Percentiles rank a stretch among this genome's conserved stretches.
Conservation (phyloP, 2,329 filamentous ascomycete species). For the Verticillium zaregamsianum region DNA sequence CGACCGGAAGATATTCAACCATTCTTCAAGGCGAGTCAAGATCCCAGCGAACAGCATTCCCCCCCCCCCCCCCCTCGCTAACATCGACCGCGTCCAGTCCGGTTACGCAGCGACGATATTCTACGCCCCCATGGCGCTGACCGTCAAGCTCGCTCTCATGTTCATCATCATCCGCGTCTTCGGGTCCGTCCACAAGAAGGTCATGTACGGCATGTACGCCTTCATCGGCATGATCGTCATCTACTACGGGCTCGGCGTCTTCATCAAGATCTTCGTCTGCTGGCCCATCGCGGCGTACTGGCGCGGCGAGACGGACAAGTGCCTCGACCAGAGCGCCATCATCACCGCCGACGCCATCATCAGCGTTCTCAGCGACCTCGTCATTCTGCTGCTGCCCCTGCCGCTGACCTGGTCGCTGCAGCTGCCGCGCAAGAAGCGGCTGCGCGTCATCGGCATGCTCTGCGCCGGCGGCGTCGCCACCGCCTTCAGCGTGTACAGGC, state of each 20-base stretch:
- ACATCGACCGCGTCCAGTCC: slow-evolving; percentile 18
- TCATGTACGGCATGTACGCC: slow-evolving; percentile 30
- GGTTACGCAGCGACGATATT: slow-evolving; percentile 39
- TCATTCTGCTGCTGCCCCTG: slow-evolving; percentile 23
- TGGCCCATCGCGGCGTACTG: slow-evolving; percentile 36
- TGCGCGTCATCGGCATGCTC: slow-evolving; percentile 23
- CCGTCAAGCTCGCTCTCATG: slow-evolving; percentile 35
- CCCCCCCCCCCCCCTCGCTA: neutral
- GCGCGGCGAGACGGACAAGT: slow-evolving; percentile 22
- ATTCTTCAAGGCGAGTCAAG: slow-evolving; percentile 28
- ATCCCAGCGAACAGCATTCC: neutral
- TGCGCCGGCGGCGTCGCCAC: slow-evolving; percentile 26
- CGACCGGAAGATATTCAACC: slow-evolving; percentile 18
- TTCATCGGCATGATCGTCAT: slow-evolving; percentile 30
- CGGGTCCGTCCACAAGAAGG: slow-evolving; percentile 31
- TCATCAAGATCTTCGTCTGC: slow-evolving; percentile 38
- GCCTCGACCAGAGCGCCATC: slow-evolving; percentile 28
- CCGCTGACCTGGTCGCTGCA: slow-evolving; percentile 27
- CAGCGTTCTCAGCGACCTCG: slow-evolving; percentile 25
- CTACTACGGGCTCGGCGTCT: slow-evolving; percentile 35
- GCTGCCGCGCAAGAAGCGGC: slow-evolving; percentile 21
- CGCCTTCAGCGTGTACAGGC: slow-evolving; percentile 23
- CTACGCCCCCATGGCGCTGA: slow-evolving; percentile 38
- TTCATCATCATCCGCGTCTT: slow-evolving; percentile 39
- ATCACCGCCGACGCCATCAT: slow-evolving; percentile 26